These are phyloP conservation scores for Zhuliangozyma blackwelliae DNA, from an alignment of 1,139 yeast species.

Conservation along the genomic window DNA sequence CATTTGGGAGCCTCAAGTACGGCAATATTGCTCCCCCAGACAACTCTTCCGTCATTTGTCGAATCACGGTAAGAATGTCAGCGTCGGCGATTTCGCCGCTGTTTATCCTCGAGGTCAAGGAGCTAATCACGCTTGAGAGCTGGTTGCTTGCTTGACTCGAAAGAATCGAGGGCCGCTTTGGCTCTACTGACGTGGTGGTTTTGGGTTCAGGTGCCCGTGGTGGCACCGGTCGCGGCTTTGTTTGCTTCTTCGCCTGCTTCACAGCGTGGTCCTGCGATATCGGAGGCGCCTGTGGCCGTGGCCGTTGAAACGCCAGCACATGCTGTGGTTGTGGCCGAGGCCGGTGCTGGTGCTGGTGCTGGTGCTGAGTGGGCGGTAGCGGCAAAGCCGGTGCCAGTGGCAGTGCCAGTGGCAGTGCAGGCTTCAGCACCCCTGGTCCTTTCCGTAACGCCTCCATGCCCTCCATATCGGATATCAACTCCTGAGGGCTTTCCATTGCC, in stretches of 20 bases:
- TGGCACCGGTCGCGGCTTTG: slow-evolving; percentile 13
- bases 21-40: slow-evolving; percentile 15
- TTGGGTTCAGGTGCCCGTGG: too few relatives aligned
- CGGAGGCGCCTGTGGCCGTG: too few relatives aligned
- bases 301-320: too few relatives aligned
- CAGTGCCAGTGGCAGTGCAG: not conserved
- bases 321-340: too few relatives aligned
- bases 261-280: not conserved
- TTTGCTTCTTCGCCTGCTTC: not conserved
- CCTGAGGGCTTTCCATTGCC: slow-evolving; percentile 67
- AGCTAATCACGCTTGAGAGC: slow-evolving; percentile 26
- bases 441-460: slow-evolving; percentile 14
- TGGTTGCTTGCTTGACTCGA: slow-evolving; percentile 18
- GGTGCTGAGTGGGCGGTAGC: not conserved
- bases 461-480: slow-evolving; percentile 48
- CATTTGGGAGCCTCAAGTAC: slow-evolving; percentile 12
- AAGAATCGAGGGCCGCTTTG: slow-evolving; percentile 6
- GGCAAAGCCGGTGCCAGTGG: too few relatives aligned
- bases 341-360: not conserved
- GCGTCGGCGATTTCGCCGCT: slow-evolving; percentile 21
- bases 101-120: slow-evolving; percentile 20
- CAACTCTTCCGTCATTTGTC: slow-evolving; percentile 41
- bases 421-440: not conserved
- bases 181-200: not conserved
- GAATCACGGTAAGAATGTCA: slow-evolving; percentile 33